Conservation (phyloP, 1,139 yeast genomes). For the Spathaspora sp. region DNA sequence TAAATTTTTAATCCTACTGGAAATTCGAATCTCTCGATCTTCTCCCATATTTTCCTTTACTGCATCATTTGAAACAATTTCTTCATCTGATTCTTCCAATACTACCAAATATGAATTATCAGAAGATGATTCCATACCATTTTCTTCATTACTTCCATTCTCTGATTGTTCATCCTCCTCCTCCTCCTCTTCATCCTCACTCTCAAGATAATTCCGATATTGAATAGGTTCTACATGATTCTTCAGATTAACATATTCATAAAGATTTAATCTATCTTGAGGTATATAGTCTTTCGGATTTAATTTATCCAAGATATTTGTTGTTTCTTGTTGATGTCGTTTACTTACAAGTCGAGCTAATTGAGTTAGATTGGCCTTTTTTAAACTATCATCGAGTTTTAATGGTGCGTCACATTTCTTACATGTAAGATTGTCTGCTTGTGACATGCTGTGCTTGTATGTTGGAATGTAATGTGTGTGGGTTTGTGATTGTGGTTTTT, state of each 20-base stretch:
- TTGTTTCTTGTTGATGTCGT: slow-evolving; percentile 12
- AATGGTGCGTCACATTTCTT: slow-evolving; percentile 37
- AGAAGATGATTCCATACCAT: slow-evolving; percentile 14
- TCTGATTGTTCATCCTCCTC: slow-evolving; percentile 15
- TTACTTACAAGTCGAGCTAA: slow-evolving; percentile 24
- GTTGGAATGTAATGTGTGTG: neutral
- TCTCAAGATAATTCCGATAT: slow-evolving; percentile 17
- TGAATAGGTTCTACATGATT: slow-evolving; percentile 20
- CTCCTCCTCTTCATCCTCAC: slow-evolving; percentile 19
- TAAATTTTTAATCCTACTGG: slow-evolving; percentile 53
- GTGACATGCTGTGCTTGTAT: slow-evolving; percentile 1
- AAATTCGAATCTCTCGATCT: slow-evolving; percentile 19
- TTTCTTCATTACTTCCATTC: slow-evolving; percentile 17
- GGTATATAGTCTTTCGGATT: slow-evolving; percentile 35
- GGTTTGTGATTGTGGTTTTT: neutral
- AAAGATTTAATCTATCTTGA: slow-evolving; percentile 30
- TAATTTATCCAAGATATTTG: slow-evolving; percentile 16
- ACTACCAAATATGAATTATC: slow-evolving; percentile 36
- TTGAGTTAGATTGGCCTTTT: slow-evolving; percentile 32
- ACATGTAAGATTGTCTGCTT: slow-evolving; percentile 19
- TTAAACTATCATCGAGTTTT: slow-evolving; percentile 29
- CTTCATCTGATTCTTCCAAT: slow-evolving; percentile 19
- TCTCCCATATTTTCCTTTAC: slow-evolving; percentile 10
- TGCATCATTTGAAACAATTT: slow-evolving; percentile 13
- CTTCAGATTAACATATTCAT: slow-evolving; percentile 17